Conservation (phyloP, 768 basidiomycete species). For the Flagelloscypha sp. region DNA sequence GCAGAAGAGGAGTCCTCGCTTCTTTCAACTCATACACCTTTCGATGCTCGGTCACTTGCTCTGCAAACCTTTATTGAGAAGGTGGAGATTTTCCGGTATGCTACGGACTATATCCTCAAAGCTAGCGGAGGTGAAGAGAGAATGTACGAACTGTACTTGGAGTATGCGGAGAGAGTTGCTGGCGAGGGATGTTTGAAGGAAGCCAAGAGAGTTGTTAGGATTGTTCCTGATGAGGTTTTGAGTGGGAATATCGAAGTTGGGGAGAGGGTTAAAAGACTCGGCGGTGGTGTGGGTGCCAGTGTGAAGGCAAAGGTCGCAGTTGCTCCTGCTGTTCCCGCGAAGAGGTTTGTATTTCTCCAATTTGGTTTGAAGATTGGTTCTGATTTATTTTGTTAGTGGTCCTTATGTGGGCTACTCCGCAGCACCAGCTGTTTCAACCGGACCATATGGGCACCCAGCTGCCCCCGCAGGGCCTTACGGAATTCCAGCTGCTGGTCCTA, state of each 20-base stretch:
- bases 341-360: too few species aligned
- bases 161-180: constrained; percentile 89
- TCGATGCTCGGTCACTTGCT: constrained; percentile 50
- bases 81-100: constrained; percentile 87
- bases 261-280: constrained; percentile 5
- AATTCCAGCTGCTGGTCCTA: too few species aligned
- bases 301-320: constrained; percentile 31
- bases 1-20: constrained; percentile 69
- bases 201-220: constrained; percentile 69
- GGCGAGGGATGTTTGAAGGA: constrained; percentile 84
- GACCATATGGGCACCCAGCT: not conserved
- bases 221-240: constrained; percentile 62
- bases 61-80: constrained; percentile 95
- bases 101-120: constrained; percentile 62
- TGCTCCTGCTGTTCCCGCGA: constrained; percentile 15
- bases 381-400: too few species aligned
- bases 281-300: constrained; percentile 27
- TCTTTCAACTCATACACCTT: constrained; percentile 28
- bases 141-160: constrained; percentile 89
- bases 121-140: constrained; percentile 39
- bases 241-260: constrained; percentile 24
- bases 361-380: too few species aligned
- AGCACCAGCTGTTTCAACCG: not conserved
- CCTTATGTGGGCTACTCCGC: too few species aligned
- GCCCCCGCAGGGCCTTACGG: too few species aligned